A percentile compares a stretch with the other conserved stretches of the same genome.
These are phyloP conservation scores for Botrytis fabae DNA, from an alignment of 2,329 filamentous ascomycete genomes.

Conservation along the genomic window DNA sequence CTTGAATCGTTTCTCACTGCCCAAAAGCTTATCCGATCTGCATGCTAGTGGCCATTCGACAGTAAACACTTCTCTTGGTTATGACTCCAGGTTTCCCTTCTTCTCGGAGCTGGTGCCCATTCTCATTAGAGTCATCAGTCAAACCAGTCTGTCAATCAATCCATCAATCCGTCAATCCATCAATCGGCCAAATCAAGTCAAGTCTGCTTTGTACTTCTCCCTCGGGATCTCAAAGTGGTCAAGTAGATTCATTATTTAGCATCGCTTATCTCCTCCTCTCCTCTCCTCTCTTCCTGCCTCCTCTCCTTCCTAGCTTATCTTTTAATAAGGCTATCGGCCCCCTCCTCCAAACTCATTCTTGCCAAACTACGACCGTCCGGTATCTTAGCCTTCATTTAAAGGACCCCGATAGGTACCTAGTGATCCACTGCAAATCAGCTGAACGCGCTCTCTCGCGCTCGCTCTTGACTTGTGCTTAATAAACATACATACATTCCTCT, in stretches of 20 bases:
- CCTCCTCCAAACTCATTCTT: neutral
- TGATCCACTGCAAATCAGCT: neutral
- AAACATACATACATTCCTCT: neutral
- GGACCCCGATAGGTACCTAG: neutral
- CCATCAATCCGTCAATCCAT: neutral
- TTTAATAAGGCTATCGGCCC: neutral
- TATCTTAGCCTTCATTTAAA: constrained; percentile 6
- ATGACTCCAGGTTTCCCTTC: neutral
- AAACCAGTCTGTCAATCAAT: neutral
- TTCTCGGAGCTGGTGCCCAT: neutral
- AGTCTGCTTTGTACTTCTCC: neutral
- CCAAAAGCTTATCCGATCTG: constrained; percentile 15
- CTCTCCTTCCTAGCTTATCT: constrained; percentile 2
- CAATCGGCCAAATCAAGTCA: neutral
- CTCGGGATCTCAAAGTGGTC: neutral
- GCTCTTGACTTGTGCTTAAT: neutral
- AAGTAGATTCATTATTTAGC: neutral
- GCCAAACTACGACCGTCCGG: neutral
- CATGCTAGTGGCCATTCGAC: neutral
- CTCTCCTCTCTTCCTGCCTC: neutral
- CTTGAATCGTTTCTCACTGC: neutral
- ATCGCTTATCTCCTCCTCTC: constrained; percentile 4
- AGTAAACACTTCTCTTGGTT: neutral
- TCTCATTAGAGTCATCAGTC: neutral
- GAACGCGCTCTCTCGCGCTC: neutral